Evolutionary conservation across 306 rosid genomes (phyloP).

Genomic region (Acacia melanoxylon): DNA sequence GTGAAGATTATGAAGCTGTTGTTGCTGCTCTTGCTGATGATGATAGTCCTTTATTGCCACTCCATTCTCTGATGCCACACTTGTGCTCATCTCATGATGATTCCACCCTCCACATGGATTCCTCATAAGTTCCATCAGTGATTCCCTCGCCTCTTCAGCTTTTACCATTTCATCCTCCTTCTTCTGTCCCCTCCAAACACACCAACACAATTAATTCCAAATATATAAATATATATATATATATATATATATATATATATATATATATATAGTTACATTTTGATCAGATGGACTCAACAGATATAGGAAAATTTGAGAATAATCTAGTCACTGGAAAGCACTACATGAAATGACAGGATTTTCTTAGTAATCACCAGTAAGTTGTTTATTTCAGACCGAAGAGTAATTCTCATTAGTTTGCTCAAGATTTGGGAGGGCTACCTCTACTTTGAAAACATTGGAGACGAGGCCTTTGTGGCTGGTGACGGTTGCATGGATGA

Average conservation of each 20-base stretch:
- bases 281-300: background rate
- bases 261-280: background rate
- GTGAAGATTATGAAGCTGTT: slow-evolving; percentile 38
- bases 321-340: no score
- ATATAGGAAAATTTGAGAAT: no score
- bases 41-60: slow-evolving; percentile 39
- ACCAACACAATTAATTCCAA: background rate
- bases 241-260: no score
- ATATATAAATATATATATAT: no score
- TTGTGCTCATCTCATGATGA: slow-evolving; percentile 43
- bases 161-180: slow-evolving; percentile 69
- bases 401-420: background rate
- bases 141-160: slow-evolving; percentile 81
- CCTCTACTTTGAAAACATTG: slow-evolving; percentile 82
- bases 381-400: no score
- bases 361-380: no score
- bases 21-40: slow-evolving; percentile 9
- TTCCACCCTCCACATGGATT: slow-evolving; percentile 50
- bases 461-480: slow-evolving; percentile 81
- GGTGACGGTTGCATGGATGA: slow-evolving; percentile 78
- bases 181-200: slow-evolving; percentile 47
- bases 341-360: no score
- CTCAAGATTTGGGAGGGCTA: slow-evolving; percentile 17
- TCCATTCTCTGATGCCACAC: slow-evolving; percentile 36
- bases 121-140: slow-evolving; percentile 70